Conservation (phyloP, 257 asterid genomes). For the Agastache rugosa region DNA sequence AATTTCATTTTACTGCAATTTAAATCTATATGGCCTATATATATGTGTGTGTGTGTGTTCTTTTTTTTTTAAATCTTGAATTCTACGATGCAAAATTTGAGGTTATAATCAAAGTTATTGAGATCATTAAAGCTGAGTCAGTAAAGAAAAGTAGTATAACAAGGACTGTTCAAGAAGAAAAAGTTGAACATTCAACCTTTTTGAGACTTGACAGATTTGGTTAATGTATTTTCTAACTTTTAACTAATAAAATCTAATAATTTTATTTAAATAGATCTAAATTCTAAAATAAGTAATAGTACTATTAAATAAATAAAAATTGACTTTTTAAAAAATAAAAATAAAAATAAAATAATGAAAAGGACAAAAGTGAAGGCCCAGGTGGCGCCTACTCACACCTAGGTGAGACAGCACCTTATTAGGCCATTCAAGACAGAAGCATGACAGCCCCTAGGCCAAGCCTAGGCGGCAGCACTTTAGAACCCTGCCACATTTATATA, state of each 20-base stretch:
- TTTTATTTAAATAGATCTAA: neutral
- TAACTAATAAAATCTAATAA: neutral
- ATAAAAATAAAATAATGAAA: neutral
- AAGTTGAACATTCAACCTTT: neutral
- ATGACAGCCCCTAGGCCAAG: constrained; percentile 1
- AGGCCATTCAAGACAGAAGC: neutral
- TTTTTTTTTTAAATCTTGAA: neutral
- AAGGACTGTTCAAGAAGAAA: neutral
- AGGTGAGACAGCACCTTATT: neutral
- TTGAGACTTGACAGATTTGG: constrained; percentile 1
- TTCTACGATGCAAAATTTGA: neutral
- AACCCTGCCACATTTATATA: neutral
- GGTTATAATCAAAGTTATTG: neutral
- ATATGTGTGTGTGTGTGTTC: neutral
- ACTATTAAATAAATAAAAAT: neutral
- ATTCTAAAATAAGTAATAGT: neutral
- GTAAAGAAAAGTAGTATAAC: neutral
- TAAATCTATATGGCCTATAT: too few relatives aligned
- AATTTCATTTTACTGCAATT: too few relatives aligned
- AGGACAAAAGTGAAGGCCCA: neutral
- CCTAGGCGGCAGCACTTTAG: neutral
- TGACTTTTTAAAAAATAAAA: neutral
- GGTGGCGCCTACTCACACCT: neutral
- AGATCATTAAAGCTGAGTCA: neutral
- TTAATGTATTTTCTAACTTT: neutral